Evolutionary conservation across 2,329 filamentous ascomycete genomes (phyloP).

Genomic region (Diplodia seriata): DNA sequence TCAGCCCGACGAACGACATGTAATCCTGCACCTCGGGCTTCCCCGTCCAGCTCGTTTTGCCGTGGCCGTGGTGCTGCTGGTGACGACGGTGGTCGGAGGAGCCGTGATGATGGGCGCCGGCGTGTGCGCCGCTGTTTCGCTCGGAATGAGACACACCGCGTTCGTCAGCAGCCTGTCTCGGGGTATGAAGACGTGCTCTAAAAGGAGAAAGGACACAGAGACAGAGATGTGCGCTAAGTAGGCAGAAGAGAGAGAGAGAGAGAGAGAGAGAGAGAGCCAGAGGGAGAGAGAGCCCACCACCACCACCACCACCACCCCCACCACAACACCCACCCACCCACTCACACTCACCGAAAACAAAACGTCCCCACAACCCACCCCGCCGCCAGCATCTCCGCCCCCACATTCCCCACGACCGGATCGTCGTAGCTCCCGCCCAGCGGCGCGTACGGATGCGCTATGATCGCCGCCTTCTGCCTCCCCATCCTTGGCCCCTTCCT

Average conservation of each 20-base stretch:
- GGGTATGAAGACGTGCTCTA: too few relatives aligned
- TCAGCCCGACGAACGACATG: constrained; percentile 78
- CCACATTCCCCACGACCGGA: constrained; percentile 72
- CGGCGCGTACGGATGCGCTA: constrained; percentile 91
- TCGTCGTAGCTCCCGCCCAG: constrained; percentile 88
- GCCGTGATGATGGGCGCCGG: constrained; percentile 36
- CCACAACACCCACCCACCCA: not conserved
- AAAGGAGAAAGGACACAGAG: constrained; percentile 12
- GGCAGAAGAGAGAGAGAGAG: too few relatives aligned
- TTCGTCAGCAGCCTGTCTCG: constrained; percentile 1
- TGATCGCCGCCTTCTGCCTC: constrained; percentile 59
- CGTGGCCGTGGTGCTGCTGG: constrained; percentile 52
- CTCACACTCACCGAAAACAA: constrained; percentile 75
- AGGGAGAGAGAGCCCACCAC: not conserved
- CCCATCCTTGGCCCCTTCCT: too few relatives aligned
- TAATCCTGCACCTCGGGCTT: constrained; percentile 84
- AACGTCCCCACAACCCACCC: constrained; percentile 85
- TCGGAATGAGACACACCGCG: not conserved
- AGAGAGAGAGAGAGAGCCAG: constrained; percentile 22
- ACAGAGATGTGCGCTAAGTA: not conserved
- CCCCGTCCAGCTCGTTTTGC: constrained; percentile 85
- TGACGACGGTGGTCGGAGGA: not conserved
- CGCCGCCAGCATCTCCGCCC: constrained; percentile 67
- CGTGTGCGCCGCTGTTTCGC: constrained; percentile 72
- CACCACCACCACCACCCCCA: not conserved